Base-by-base conservation (phyloP, 345 rosid genomes). In the Anacardium occidentale region DNA sequence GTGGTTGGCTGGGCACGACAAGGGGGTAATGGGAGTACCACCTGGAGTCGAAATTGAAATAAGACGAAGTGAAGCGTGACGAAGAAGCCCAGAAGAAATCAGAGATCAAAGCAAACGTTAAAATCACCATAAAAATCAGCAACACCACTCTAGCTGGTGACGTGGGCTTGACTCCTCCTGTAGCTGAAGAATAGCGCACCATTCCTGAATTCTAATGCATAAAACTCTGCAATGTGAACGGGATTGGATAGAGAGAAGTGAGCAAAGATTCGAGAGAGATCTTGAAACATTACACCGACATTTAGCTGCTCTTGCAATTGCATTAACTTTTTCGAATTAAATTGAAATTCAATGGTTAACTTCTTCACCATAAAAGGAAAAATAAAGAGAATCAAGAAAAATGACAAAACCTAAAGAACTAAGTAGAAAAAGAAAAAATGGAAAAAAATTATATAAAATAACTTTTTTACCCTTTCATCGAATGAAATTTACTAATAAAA, bases 41-140 rank as follows among this genome's bases (percentile, higher is more conserved):
- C 2, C 67, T 52, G 73, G 80, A 22, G 14, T 58, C 60, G 62
- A 56, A 66, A 34, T 75, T 40, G 34, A 76, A 73, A 66, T 80
- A 44, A 64, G 87, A 71, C 65, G 86, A 72, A 3, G 62, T 57
- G 81, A 87, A 85, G 22, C 75, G 84, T 12, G 89, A 84, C 73
- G 93, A 86, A 71, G 97, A 88, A 66, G 92, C 97, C 97, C 99
- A 91, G n/a, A 90, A 74, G 70, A 86, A 88, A 80, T 91, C 89
- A 5, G 88, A 89, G 51, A 92, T 42, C 61, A 92, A 85, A 20
- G 91, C 95, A 34, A 80, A 70, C 25, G 89, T 89, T 50, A 94
- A 44, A 57, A 89, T 69, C 14, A 69, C 74, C 29, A 89, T 80
- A 65, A 81, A 82, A 8, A 74, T 72, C 66, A 82, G 45, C 65